Evolutionary conservation across 2,329 filamentous ascomycete species (phyloP).

Genomic region (Stachybotrys echinatus): DNA sequence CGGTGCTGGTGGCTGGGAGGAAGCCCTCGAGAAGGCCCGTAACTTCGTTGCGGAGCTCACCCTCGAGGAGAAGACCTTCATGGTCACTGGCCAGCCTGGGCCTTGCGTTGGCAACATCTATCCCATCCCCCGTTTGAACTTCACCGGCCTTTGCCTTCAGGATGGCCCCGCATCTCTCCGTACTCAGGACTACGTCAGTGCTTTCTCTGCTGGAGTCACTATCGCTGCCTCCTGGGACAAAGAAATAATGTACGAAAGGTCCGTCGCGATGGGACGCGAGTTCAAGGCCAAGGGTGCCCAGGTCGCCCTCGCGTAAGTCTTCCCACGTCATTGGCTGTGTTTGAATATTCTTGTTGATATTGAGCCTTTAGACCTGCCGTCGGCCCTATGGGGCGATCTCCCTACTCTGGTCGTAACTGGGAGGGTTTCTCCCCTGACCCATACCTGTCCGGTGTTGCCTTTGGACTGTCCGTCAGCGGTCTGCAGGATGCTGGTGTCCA

Average conservation of each 20-base stretch:
- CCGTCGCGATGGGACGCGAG: conserved; percentile 5
- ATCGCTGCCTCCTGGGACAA: conserved; percentile 5
- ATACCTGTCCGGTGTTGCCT: conserved; percentile 61
- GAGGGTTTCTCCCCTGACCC: conserved; percentile 78
- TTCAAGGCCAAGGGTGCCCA: conserved; percentile 9
- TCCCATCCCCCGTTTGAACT: conserved; percentile 8
- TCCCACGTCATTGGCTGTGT: conserved; percentile 1
- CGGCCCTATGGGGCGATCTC: neutral
- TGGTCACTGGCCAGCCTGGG: conserved; percentile 16
- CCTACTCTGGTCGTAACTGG: conserved; percentile 65
- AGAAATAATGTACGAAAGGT: conserved; percentile 5
- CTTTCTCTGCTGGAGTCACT: neutral
- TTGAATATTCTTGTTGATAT: neutral
- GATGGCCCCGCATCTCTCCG: conserved; percentile 4
- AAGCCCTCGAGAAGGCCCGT: neutral
- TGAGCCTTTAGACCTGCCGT: neutral
- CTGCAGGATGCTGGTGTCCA: conserved; percentile 47
- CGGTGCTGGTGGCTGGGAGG: neutral
- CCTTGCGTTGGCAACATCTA: conserved; percentile 12
- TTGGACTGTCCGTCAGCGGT: conserved; percentile 56
- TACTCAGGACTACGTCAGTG: neutral
- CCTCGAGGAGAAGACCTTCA: conserved; percentile 11
- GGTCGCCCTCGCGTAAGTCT: conserved; percentile 4
- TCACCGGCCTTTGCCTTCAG: conserved; percentile 9
- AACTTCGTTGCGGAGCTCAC: conserved; percentile 5